Evolutionary conservation across 2,329 filamentous ascomycete species (phyloP), one percentile per base, ranked within the genome.

Genomic region (Microdochium paspali): DNA sequence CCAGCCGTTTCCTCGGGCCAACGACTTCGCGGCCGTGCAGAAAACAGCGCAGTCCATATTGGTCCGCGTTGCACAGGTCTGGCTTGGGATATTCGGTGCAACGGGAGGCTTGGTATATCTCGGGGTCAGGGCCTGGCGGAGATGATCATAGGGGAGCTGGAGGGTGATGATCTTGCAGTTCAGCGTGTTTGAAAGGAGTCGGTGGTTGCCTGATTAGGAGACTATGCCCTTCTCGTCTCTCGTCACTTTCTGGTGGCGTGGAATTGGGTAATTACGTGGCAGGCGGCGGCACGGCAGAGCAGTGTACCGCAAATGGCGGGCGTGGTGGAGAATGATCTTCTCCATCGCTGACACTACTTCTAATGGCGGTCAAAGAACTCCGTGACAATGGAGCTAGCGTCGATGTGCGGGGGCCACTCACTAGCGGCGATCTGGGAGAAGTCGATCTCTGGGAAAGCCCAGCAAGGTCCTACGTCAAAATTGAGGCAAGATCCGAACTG

Each of bases 401-500:
- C 56, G 20, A 74, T 67, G 32, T 67, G 62, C 4, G 68, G 66
- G 1, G 70, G 69, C 1, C 58, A 58, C 47, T 70, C 62, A 0
- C 60, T 63, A 2, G 65, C 64, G 1, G 66, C 61, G 15, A 67
- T 53, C 53, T 71, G 68, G 6, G 67, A 69, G 47, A 72, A 63
- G 53, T 72, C 73, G 44, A 63, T 61, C 44, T 68, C 64, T 3
- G 66, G 70, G 21, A 69, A 70, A 4, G 71, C 64, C 71, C 71
- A 74, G 47, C 61, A 64, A 50, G 74, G 71, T 15, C 67, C 61
- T 65, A 23, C 10, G 24, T 15, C 13, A 10, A 12, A 43, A 21
- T 40, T 40, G 15, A 46, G 44, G 10, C 42, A 46, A 39, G n/a
- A n/a, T n/a, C n/a, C n/a, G n/a, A n/a, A n/a, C n/a, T n/a, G n/a